Conservation (phyloP, 805 yeast genomes). For the Ogataea polymorpha region DNA sequence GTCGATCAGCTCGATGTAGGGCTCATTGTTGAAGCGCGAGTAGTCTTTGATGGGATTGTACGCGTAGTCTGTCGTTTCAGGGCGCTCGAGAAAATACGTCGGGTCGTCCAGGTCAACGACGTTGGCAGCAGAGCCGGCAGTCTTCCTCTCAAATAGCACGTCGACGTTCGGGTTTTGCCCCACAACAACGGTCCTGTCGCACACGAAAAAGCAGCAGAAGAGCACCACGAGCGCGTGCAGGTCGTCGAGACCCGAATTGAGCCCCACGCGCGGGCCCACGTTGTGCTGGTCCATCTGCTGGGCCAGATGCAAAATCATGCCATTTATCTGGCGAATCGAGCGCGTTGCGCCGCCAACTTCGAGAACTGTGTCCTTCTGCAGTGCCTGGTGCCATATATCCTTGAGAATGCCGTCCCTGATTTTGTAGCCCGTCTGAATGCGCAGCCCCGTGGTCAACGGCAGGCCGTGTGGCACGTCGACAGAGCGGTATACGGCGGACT, state of each 20-base stretch:
- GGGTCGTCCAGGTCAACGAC: slow-evolving; percentile 31
- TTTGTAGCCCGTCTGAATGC: slow-evolving; percentile 60
- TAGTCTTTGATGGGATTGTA: slow-evolving; percentile 25
- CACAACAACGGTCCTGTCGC: slow-evolving; percentile 34
- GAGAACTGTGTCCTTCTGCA: slow-evolving; percentile 20
- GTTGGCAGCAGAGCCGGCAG: slow-evolving; percentile 1
- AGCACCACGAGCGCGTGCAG: slow-evolving; percentile 23
- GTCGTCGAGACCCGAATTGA: slow-evolving; percentile 20
- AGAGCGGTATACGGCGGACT: slow-evolving; percentile 75
- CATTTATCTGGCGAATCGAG: slow-evolving; percentile 30
- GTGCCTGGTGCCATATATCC: slow-evolving; percentile 66
- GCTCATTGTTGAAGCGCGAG: slow-evolving; percentile 26
- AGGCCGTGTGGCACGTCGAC: slow-evolving; percentile 69
- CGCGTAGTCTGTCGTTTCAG: slow-evolving; percentile 13
- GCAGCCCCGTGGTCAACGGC: slow-evolving; percentile 66
- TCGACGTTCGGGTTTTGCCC: not conserved
- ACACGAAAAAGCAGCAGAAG: slow-evolving; percentile 32
- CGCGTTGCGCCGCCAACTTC: slow-evolving; percentile 30
- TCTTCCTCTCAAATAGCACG: not conserved
- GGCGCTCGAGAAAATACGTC: slow-evolving; percentile 1
- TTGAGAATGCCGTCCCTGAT: slow-evolving; percentile 71
- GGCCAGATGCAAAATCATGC: slow-evolving; percentile 30
- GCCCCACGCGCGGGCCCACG: slow-evolving; percentile 22
- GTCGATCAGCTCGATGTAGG: slow-evolving; percentile 26
- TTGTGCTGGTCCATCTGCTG: slow-evolving; percentile 27